These are phyloP conservation scores for Plasmopara viticola DNA, from an alignment of 352 stramenopile species.

Conservation along the genomic window DNA sequence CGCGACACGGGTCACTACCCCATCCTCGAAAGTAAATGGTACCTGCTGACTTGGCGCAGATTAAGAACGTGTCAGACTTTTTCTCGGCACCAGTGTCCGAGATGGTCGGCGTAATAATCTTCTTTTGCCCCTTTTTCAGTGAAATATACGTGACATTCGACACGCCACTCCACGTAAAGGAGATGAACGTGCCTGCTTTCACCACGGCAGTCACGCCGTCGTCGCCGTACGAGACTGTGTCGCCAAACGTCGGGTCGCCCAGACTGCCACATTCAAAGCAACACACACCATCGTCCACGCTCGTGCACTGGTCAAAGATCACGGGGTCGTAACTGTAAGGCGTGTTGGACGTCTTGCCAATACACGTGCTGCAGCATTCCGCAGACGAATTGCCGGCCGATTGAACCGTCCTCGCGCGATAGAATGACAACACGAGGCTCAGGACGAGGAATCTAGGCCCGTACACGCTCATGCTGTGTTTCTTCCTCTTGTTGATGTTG, in stretches of 20 bases:
- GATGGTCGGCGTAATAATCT: constrained; percentile 45
- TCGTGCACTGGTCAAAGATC: constrained; percentile 46
- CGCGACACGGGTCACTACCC: constrained; percentile 41
- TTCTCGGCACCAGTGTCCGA: constrained; percentile 28
- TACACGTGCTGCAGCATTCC: constrained; percentile 60
- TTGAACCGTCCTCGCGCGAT: constrained; percentile 1
- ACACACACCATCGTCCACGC: constrained; percentile 44
- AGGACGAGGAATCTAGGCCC: background rate
- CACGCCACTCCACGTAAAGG: constrained; percentile 40
- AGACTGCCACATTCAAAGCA: constrained; percentile 63
- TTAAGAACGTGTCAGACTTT: constrained; percentile 44
- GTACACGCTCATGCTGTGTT: constrained; percentile 2
- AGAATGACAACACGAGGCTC: constrained; percentile 1
- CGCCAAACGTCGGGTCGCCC: constrained; percentile 28
- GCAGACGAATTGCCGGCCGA: constrained; percentile 16
- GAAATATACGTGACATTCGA: constrained; percentile 60
- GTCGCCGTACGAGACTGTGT: constrained; percentile 25
- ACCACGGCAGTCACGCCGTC: constrained; percentile 53
- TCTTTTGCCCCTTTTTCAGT: constrained; percentile 58
- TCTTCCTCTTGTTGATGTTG: background rate
- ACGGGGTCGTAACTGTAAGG: constrained; percentile 65
- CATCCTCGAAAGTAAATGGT: constrained; percentile 59
- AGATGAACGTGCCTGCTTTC: constrained; percentile 44
- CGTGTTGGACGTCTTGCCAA: constrained; percentile 51
- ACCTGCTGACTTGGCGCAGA: constrained; percentile 45